Evolutionary conservation across 257 asterid species (phyloP).

Genomic region (Petunia axillaris): DNA sequence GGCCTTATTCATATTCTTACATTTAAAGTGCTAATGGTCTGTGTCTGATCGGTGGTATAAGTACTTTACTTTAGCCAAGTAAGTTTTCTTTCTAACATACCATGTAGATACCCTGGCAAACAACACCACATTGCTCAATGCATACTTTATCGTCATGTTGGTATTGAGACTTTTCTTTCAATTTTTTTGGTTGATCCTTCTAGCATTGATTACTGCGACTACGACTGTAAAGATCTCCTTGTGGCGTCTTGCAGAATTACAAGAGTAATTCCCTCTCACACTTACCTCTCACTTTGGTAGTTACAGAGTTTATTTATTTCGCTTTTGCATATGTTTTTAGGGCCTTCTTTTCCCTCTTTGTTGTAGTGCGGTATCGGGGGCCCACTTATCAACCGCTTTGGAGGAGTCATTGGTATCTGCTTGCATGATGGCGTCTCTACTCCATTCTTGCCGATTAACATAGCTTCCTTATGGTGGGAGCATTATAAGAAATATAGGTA

Average conservation of each 20-base stretch:
- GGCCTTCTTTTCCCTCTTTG: neutral
- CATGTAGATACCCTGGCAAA: too few species aligned
- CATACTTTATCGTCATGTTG: neutral
- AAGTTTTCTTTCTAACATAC: neutral
- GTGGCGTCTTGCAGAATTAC: constrained; percentile 16
- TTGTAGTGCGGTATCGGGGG: constrained; percentile 28
- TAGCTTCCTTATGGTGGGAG: constrained; percentile 26
- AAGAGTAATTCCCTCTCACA: neutral
- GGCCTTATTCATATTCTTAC: constrained; percentile 2
- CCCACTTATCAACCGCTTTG: constrained; percentile 24
- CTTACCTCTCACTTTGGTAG: constrained; percentile 17
- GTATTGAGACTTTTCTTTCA: constrained; percentile 4
- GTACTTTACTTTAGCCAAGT: neutral
- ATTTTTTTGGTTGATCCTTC: neutral
- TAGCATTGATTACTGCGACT: constrained; percentile 21
- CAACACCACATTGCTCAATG: too few species aligned
- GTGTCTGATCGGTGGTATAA: neutral
- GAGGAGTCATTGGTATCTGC: constrained; percentile 23
- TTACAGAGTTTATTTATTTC: neutral
- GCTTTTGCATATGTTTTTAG: neutral
- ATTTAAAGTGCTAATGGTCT: neutral
- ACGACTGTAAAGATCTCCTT: constrained; percentile 16
- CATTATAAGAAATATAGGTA: constrained; percentile 20
- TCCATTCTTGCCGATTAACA: constrained; percentile 24
- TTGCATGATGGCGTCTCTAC: neutral